Percentiles rank a stretch among this genome's conserved stretches.
These are phyloP conservation scores for Phytophthora agathidicida DNA, from an alignment of 352 stramenopile genomes.

Conservation along the genomic window DNA sequence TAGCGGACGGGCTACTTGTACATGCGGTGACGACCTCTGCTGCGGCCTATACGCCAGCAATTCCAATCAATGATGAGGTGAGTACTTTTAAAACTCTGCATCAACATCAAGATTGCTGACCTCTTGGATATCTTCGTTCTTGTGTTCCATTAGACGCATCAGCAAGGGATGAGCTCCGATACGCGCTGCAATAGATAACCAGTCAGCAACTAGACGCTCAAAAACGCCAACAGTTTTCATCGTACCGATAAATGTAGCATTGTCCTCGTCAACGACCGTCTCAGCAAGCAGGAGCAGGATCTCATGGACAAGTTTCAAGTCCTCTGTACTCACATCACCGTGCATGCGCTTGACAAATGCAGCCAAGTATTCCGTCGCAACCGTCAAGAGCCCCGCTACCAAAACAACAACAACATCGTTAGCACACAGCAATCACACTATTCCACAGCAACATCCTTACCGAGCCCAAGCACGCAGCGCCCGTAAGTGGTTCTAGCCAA, in stretches of 20 bases:
- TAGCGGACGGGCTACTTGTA: conserved; percentile 62
- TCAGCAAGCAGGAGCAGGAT: conserved; percentile 48
- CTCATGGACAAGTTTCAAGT: conserved; percentile 47
- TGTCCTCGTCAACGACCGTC: conserved; percentile 79
- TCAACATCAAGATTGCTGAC: conserved; percentile 27
- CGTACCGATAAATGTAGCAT: conserved; percentile 77
- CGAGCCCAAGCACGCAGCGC: conserved; percentile 77
- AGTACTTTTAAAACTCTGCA: neutral
- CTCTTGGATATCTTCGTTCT: conserved; percentile 77
- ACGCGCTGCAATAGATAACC: conserved; percentile 39
- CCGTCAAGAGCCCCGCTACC: conserved; percentile 72
- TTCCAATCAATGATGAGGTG: neutral
- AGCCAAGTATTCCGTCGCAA: conserved; percentile 51
- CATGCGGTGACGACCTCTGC: conserved; percentile 72
- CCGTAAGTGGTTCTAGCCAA: conserved; percentile 54
- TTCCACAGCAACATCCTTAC: conserved; percentile 26
- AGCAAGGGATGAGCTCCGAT: conserved; percentile 71
- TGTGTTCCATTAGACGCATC: conserved; percentile 82
- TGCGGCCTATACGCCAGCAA: conserved; percentile 44
- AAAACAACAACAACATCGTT: conserved; percentile 5
- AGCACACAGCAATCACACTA: neutral
- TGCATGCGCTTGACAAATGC: conserved; percentile 42
- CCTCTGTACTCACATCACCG: conserved; percentile 25
- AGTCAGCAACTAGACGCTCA: neutral
- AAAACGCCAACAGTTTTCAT: neutral